phyloP scores from a whole-genome alignment of 1,284 basidiomycete genomes.

The Kalmanozyma brasiliensis region DNA sequence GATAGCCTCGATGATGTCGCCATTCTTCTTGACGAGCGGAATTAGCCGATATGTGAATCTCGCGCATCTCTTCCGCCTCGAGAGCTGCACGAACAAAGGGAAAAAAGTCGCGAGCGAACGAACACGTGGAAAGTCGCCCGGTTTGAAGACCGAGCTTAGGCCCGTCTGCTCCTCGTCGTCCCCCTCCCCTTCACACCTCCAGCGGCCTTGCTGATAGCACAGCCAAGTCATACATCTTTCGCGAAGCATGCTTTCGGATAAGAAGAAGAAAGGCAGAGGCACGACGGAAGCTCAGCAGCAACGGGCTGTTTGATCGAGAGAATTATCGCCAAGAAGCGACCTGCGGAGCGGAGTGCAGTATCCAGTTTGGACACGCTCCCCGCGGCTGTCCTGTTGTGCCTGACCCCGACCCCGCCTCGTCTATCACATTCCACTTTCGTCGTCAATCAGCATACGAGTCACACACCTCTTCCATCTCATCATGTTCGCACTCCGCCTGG shows the following conservation, averaged over 20 bases:
- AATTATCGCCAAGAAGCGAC: slow-evolving; percentile 4
- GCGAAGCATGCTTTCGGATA: too few relatives aligned
- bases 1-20: slow-evolving; percentile 3
- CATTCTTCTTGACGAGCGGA: background rate
- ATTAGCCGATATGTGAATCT: background rate
- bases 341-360: background rate
- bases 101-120: background rate
- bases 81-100: too few relatives aligned
- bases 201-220: too few relatives aligned
- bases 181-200: too few relatives aligned
- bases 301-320: background rate
- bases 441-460: slow-evolving; percentile 3
- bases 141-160: slow-evolving; percentile 10
- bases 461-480: background rate
- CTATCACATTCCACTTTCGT: slow-evolving; percentile 4
- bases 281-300: too few relatives aligned
- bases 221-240: too few relatives aligned
- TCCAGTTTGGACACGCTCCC: too few relatives aligned
- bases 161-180: background rate
- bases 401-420: background rate
- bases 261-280: too few relatives aligned
- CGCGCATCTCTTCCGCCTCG: background rate
- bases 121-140: slow-evolving; percentile 7
- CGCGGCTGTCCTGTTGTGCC: background rate
- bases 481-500: slow-evolving; percentile 13